These are phyloP conservation scores for Solanum sejunctum DNA, from an alignment of 257 asterid genomes.

Conservation along the genomic window DNA sequence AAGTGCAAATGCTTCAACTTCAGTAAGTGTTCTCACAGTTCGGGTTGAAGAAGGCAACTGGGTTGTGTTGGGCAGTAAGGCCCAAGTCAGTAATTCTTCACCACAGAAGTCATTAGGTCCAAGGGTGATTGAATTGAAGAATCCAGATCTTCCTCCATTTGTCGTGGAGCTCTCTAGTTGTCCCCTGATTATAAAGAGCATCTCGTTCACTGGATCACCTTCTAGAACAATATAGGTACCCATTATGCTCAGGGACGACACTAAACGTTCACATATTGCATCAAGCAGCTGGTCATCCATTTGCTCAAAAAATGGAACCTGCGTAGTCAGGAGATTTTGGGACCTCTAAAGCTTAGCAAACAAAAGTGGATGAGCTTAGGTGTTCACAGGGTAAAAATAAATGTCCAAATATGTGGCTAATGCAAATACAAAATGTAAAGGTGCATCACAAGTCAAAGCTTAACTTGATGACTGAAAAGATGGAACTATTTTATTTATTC, in stretches of 20 bases:
- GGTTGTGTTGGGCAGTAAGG: slow-evolving; percentile 63
- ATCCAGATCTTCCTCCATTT: slow-evolving; percentile 78
- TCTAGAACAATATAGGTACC: slow-evolving; percentile 61
- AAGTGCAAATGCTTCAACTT: slow-evolving; percentile 87
- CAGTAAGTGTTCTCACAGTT: slow-evolving; percentile 62
- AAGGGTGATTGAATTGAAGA: slow-evolving; percentile 77
- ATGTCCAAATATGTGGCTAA: background rate
- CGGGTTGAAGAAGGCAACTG: slow-evolving; percentile 78
- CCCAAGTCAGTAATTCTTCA: slow-evolving; percentile 93
- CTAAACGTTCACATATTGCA: slow-evolving; percentile 80
- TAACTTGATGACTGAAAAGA: background rate
- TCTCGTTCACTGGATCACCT: slow-evolving; percentile 84
- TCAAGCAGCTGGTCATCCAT: slow-evolving; percentile 91
- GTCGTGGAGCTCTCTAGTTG: slow-evolving; percentile 86
- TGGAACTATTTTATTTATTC: background rate
- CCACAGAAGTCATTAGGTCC: slow-evolving; percentile 86
- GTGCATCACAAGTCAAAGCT: background rate
- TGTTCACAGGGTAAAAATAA: background rate
- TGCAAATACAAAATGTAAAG: background rate
- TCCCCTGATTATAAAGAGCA: slow-evolving; percentile 83
- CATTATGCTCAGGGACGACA: slow-evolving; percentile 62
- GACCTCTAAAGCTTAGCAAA: background rate
- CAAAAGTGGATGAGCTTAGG: background rate
- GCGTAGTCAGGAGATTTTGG: background rate
- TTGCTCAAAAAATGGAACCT: slow-evolving; percentile 88